Percentiles rank a stretch among this genome's conserved stretches.
These are phyloP conservation scores for Ceratocystis ficicola DNA, from an alignment of 2,329 filamentous ascomycete genomes.

Conservation along the genomic window DNA sequence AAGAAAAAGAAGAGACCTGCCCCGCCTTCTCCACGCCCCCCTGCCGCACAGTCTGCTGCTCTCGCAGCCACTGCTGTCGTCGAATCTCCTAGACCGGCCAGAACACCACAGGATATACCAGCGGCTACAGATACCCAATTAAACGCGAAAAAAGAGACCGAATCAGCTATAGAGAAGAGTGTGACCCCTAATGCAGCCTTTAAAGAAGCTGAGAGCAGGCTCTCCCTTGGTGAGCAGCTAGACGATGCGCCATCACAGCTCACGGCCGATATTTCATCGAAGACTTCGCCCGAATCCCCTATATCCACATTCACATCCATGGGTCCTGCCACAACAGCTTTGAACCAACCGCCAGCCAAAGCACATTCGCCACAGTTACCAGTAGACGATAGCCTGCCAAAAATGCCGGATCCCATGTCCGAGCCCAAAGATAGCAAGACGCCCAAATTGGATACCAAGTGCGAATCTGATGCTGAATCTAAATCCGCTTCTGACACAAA, in stretches of 20 bases:
- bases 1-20: conserved; percentile 24
- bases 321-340: not conserved
- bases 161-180: not conserved
- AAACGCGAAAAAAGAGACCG: not conserved
- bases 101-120: no score
- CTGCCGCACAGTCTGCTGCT: not conserved
- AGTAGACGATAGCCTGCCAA: not conserved
- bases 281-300: not conserved
- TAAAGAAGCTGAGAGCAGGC: not conserved
- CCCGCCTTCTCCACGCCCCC: conserved; percentile 21
- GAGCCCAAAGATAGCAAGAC: not conserved
- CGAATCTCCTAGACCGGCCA: not conserved
- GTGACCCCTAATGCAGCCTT: not conserved
- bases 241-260: not conserved
- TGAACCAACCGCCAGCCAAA: not conserved
- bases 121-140: not conserved
- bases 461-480: not conserved
- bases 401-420: not conserved
- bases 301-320: not conserved
- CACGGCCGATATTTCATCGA: not conserved
- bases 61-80: not conserved
- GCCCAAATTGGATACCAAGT: not conserved
- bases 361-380: no score
- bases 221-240: not conserved
- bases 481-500: not conserved